Conservation (phyloP, 352 stramenopile species). For the Pythium sp. region DNA sequence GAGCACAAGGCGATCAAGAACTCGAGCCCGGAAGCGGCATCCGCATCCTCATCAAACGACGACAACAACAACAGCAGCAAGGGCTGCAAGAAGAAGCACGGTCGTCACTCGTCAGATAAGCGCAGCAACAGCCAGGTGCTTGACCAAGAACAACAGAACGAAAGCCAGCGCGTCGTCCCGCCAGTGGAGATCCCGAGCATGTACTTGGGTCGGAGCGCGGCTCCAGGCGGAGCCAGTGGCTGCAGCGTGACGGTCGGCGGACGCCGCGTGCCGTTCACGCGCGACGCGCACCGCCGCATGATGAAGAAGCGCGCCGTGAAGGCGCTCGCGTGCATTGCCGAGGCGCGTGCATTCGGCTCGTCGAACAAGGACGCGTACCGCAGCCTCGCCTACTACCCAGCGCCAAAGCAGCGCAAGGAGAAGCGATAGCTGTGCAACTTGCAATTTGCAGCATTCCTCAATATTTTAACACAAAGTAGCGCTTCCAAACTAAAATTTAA, state of each 20-base stretch:
- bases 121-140: neutral
- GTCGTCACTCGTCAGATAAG: neutral
- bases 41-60: neutral
- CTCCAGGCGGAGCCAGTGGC: neutral
- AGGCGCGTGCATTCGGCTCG: constrained; percentile 2
- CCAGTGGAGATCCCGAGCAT: constrained; percentile 26
- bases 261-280: constrained; percentile 25
- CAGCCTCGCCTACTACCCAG: constrained; percentile 7
- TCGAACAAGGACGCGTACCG: constrained; percentile 8
- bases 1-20: constrained; percentile 10
- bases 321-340: constrained; percentile 16
- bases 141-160: neutral
- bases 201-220: constrained; percentile 19
- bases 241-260: constrained; percentile 25
- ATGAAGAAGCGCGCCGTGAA: constrained; percentile 21
- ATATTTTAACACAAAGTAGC: constrained; percentile 1
- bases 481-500: neutral
- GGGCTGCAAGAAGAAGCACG: neutral
- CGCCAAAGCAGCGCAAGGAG: constrained; percentile 9
- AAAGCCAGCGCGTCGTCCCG: constrained; percentile 21
- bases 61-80: neutral
- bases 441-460: neutral
- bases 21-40: neutral
- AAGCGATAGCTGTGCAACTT: neutral
- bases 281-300: constrained; percentile 20